phyloP scores from a whole-genome alignment of 345 rosid genomes.

The Ailanthus altissimus region DNA sequence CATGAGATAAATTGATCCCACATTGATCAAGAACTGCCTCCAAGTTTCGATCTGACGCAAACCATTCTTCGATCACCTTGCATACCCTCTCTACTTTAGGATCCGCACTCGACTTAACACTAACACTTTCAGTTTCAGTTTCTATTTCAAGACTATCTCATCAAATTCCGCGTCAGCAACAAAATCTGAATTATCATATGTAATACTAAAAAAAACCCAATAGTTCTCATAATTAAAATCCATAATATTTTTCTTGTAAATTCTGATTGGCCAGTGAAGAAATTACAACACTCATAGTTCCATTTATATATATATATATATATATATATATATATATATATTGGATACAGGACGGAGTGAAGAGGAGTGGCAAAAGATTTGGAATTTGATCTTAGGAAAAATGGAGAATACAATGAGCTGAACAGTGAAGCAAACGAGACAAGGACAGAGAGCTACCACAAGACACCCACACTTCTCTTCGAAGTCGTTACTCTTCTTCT shows the following conservation, averaged over 20 bases:
- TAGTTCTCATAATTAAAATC: conserved; percentile 12
- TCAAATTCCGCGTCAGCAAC: conserved; percentile 35
- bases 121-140: neutral
- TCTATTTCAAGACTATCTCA: conserved; percentile 14
- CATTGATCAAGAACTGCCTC: conserved; percentile 87
- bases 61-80: conserved; percentile 88
- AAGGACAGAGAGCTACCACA: conserved; percentile 54
- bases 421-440: conserved; percentile 54
- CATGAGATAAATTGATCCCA: conserved; percentile 50
- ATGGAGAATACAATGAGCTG: conserved; percentile 54
- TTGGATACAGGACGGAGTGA: conserved; percentile 44
- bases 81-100: conserved; percentile 64
- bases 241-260: neutral
- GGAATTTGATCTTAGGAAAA: conserved; percentile 57
- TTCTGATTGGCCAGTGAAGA: neutral
- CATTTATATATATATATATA: too few relatives aligned
- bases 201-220: conserved; percentile 39
- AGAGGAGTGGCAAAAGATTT: conserved; percentile 70
- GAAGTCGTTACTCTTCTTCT: conserved; percentile 28
- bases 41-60: conserved; percentile 79
- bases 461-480: conserved; percentile 40
- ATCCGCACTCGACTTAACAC: conserved; percentile 34
- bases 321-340: too few relatives aligned
- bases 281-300: neutral
- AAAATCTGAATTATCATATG: conserved; percentile 24